Base-by-base conservation (phyloP, 768 basidiomycete genomes). In the Macrolepiota albuminosa region DNA sequence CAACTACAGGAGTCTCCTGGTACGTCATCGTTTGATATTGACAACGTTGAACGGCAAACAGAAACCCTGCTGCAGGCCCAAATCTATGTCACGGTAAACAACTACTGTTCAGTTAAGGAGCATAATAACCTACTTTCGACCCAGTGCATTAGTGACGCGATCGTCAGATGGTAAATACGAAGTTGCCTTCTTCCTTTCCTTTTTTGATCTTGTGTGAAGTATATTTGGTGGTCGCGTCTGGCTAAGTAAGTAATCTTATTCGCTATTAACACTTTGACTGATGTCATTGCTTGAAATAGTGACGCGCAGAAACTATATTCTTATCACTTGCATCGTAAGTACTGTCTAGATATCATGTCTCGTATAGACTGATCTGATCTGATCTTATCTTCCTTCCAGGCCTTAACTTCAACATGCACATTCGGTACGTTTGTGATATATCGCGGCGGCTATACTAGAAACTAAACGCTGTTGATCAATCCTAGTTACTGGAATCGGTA, bases 91-190 rank as follows among this genome's bases (percentile, higher is more conserved):
- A 63, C 63, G 58, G 60, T 64, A 56, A 43, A n/a, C 13, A 33
- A 5, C 1, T 7, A 18, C 13, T 26, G 14, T 37, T 6, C 31
- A 31, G 21, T 26, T 9, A 5, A 34, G 13, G 3, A 18, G 31
- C 18, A 39, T 21, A 2, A 42, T 48, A 8, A 24, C 45, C 58
- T 16, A 49, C 13, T 34, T 6, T 18, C 5, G 1, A 33, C 18
- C 11, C 26, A 64, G 63, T 58, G 57, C 59, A 60, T 68, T 46
- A 73, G 70, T 57, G 72, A 74, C 54, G 53, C 68, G 37, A 64
- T 71, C 51, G 68, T 76, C 52, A 53, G 75, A 68, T 63, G 65
- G 75, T 75, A 61, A 47, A 66, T 63, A n/a, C 26, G 4, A 55
- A 24, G 5, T 26, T 40, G 24, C 31, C 29, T 14, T 18, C 26